These are phyloP conservation scores for Suhomyces ambrosiae DNA, from an alignment of 1,139 yeast genomes.

Conservation along the genomic window DNA sequence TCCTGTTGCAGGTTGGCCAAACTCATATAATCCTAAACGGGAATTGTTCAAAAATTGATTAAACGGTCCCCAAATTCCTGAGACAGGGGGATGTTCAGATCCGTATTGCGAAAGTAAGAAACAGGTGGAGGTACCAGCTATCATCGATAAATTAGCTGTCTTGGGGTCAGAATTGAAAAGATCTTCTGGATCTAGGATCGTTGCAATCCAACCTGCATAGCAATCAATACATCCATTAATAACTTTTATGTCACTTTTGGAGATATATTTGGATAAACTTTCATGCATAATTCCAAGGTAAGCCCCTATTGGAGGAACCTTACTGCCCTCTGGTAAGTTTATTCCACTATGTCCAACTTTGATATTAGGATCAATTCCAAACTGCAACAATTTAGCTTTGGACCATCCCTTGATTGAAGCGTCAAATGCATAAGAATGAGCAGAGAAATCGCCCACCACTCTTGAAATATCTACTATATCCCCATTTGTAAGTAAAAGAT, in stretches of 20 bases:
- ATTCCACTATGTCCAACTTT: constrained; percentile 10
- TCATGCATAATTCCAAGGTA: constrained; percentile 21
- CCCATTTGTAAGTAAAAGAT: constrained; percentile 35
- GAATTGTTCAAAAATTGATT: constrained; percentile 14
- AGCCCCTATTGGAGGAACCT: constrained; percentile 22
- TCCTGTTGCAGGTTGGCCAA: constrained; percentile 63
- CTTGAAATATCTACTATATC: constrained; percentile 19
- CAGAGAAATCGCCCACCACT: constrained; percentile 4
- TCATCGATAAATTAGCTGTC: constrained; percentile 40
- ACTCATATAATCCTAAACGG: constrained; percentile 42
- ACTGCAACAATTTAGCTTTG: constrained; percentile 15
- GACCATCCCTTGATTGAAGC: constrained; percentile 62
- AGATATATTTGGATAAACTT: constrained; percentile 1
- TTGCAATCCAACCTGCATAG: constrained; percentile 55
- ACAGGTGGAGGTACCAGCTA: constrained; percentile 67
- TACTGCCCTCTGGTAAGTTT: neutral
- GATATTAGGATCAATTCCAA: constrained; percentile 21
- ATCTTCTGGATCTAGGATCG: constrained; percentile 16
- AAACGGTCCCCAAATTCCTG: constrained; percentile 65
- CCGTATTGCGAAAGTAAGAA: constrained; percentile 36
- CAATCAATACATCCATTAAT: constrained; percentile 59
- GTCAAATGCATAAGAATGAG: constrained; percentile 39
- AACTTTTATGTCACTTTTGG: constrained; percentile 21
- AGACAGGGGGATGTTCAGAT: constrained; percentile 12
- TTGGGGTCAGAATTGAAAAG: constrained; percentile 14